Evolutionary conservation across 75 land plant genomes (phyloP).

Genomic region (Isoetes taiwanensis): DNA sequence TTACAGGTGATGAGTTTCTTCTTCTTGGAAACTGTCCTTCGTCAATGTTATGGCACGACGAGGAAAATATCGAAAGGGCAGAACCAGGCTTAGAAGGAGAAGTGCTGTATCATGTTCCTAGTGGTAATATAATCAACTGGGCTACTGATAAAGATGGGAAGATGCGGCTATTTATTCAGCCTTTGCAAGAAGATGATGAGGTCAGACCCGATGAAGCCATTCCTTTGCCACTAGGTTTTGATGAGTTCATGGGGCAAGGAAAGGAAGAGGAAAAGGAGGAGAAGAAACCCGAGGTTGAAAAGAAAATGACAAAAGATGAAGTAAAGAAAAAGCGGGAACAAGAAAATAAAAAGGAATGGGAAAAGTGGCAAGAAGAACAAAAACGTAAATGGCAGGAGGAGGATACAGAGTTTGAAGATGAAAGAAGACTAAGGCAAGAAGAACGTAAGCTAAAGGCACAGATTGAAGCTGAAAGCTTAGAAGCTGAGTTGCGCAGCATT

Average conservation of each 20-base stretch:
- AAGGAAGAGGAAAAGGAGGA: slow-evolving; percentile 7
- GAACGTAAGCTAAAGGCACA: no score
- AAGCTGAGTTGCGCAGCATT: background rate
- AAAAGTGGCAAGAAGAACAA: slow-evolving; percentile 29
- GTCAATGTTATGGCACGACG: background rate
- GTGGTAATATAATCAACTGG: slow-evolving; percentile 64
- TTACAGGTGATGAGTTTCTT: slow-evolving; percentile 54
- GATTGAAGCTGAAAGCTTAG: background rate
- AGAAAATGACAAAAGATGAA: no score
- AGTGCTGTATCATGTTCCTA: slow-evolving; percentile 50
- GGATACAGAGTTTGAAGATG: slow-evolving; percentile 26
- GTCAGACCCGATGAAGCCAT: slow-evolving; percentile 40
- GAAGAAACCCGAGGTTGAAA: slow-evolving; percentile 30
- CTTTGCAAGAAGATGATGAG: slow-evolving; percentile 42
- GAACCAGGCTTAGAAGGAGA: slow-evolving; percentile 8
- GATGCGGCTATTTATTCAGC: slow-evolving; percentile 66
- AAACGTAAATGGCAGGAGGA: slow-evolving; percentile 35
- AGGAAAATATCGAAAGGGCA: background rate
- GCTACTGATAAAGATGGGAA: slow-evolving; percentile 52
- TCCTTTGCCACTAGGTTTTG: slow-evolving; percentile 71
- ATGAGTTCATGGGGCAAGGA: slow-evolving; percentile 49
- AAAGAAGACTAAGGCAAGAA: no score
- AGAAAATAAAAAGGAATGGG: slow-evolving; percentile 33
- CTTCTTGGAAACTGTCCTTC: slow-evolving; percentile 12
- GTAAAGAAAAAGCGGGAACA: no score